Evolutionary conservation across 1,284 basidiomycete species (phyloP), one percentile per base, ranked within the genome.

Genomic region (Trametes sp.): DNA sequence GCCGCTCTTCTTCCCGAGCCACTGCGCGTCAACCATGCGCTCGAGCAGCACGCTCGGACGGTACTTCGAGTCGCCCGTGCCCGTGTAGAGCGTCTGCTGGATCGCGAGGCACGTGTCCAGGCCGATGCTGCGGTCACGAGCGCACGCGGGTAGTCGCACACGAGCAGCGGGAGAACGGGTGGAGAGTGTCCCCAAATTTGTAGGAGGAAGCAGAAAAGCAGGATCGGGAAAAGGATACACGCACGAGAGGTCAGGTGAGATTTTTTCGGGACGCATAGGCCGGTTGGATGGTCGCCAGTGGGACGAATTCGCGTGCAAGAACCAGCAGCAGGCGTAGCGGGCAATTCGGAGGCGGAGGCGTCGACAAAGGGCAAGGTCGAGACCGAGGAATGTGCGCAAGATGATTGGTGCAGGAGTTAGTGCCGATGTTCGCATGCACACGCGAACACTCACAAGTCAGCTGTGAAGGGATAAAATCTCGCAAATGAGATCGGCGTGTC

Each of bases 1-100:
- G 3, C 93, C 92, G 63, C 85, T 92, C 82, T 96, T 98, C 81
- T 86, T 92, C n/a, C 96, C 96, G 60, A 91, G 84, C 94, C 94
- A 98, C 42, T 93, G 92, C 19, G 96, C 97, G 74, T 98, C 94
- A 10, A 98, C 96, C 96, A 98, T 98, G 36, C 95, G 84, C 69
- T 95, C 92, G 11, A 98, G 84, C 26, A 98, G 82, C 24, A 96
- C 85, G 56, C 92, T 91, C 0, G 96, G 96, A n/a, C 96, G 87
- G 77, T 98, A 98, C 77, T 98, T 98, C n/a, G 92, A 93, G 78
- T 98, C 96, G 0, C 92, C 88, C 13, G 94, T 97, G 64, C 96
- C 96, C 61, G 84, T 84, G 71, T 94, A 92, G 16, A 98, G 84
- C 0, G 94, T 96, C 74, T 94, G 87, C 72, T 96, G 94, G 72